phyloP scores from a whole-genome alignment of 1,139 yeast species.

The Diutina pseudorugosa region DNA sequence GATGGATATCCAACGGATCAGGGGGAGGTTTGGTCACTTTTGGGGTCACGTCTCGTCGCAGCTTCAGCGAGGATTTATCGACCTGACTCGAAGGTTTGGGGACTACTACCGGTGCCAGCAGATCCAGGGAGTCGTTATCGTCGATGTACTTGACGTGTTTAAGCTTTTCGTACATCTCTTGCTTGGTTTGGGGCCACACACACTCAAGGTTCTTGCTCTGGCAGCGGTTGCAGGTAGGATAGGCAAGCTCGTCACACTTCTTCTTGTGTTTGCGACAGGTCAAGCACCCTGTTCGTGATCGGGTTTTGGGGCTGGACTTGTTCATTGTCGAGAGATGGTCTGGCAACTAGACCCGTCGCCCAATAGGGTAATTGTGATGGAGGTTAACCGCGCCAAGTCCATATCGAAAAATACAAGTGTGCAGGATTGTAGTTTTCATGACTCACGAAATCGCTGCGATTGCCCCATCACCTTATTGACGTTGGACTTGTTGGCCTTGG shows the following conservation, averaged over 20 bases:
- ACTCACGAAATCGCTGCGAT: no score
- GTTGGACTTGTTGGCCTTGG: no score
- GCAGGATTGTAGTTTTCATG: not conserved
- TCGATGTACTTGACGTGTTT: constrained; percentile 13
- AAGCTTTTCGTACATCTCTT: constrained; percentile 15
- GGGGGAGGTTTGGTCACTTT: not conserved
- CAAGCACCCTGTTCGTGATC: constrained; percentile 33
- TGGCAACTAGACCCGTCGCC: not conserved
- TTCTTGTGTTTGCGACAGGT: constrained; percentile 37
- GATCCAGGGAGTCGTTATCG: not conserved
- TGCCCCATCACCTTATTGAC: not conserved
- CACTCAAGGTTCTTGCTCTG: constrained; percentile 15
- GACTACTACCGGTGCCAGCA: not conserved
- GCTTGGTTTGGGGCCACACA: constrained; percentile 22
- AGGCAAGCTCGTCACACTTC: constrained; percentile 35
- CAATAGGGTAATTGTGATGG: not conserved
- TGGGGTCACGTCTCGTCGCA: not conserved
- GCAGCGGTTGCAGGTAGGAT: constrained; percentile 24
- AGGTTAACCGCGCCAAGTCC: not conserved
- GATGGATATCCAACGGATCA: constrained; percentile 9
- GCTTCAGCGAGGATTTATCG: not conserved
- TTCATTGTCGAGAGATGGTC: not conserved
- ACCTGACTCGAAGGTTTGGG: not conserved
- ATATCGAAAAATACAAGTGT: not conserved
- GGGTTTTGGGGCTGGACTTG: constrained; percentile 2